These are phyloP conservation scores for Chrysoporthe austroafricana DNA, from an alignment of 2,329 filamentous ascomycete species.

Conservation along the genomic window DNA sequence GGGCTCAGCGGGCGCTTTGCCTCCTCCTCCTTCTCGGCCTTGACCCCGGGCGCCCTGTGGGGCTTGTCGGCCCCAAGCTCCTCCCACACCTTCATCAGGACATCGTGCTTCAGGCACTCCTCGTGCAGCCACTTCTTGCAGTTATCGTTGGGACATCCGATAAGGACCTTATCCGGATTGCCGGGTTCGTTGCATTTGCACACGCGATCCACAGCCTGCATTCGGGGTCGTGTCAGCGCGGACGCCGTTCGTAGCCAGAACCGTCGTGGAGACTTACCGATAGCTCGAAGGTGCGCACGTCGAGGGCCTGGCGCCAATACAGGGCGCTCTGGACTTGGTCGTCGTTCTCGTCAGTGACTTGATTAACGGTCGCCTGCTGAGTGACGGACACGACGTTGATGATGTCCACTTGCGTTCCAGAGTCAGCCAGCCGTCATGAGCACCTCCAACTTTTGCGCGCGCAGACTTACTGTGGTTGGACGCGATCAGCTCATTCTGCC, in stretches of 20 bases:
- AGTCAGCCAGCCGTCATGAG: constrained; percentile 6
- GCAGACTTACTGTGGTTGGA: constrained; percentile 67
- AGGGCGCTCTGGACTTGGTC: constrained; percentile 62
- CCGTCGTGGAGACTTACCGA: constrained; percentile 51
- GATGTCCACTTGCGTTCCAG: constrained; percentile 60
- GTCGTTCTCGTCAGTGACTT: constrained; percentile 73
- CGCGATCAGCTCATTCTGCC: constrained; percentile 68
- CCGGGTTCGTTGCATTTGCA: constrained; percentile 65
- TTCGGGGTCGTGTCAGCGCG: constrained; percentile 1
- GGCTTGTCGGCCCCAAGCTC: constrained; percentile 56
- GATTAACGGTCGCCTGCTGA: constrained; percentile 61
- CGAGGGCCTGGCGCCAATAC: constrained; percentile 68
- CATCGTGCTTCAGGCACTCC: constrained; percentile 62
- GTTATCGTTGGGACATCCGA: constrained; percentile 58
- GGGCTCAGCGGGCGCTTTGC: constrained; percentile 54
- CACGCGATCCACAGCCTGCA: constrained; percentile 57
- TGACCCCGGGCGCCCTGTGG: constrained; percentile 43
- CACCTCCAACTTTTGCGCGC: constrained; percentile 32
- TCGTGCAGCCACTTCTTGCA: constrained; percentile 68
- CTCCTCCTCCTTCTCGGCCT: constrained; percentile 46
- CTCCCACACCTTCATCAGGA: constrained; percentile 54
- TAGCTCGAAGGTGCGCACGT: constrained; percentile 59
- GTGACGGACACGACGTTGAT: constrained; percentile 75
- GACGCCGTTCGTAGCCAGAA: neutral
- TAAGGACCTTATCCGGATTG: constrained; percentile 63